Percentiles rank a stretch among this genome's conserved stretches.
These are phyloP conservation scores for Mycena citricolor DNA, from an alignment of 1,284 basidiomycete species.

Conservation along the genomic window DNA sequence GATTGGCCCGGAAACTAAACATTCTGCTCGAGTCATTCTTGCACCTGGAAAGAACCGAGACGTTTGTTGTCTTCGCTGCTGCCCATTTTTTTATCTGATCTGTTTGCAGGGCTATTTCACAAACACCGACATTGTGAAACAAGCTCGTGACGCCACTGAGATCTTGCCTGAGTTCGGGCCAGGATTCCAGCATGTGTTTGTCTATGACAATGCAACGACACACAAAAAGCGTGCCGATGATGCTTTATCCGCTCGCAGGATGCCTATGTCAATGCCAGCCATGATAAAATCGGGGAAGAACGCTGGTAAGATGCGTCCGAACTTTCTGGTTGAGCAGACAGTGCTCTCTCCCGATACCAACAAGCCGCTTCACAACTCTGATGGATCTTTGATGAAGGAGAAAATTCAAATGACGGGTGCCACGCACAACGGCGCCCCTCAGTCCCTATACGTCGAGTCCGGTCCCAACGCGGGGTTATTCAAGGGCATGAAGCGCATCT, in stretches of 20 bases:
- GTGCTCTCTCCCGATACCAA: constrained; percentile 18
- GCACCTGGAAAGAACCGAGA: constrained; percentile 2
- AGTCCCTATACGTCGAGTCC: constrained; percentile 35
- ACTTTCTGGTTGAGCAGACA: constrained; percentile 17
- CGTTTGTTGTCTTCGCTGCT: too few relatives aligned
- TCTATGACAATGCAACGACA: constrained; percentile 39
- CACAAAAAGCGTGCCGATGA: constrained; percentile 33
- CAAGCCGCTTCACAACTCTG: constrained; percentile 23
- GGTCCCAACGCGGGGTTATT: constrained; percentile 29
- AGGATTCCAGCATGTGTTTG: constrained; percentile 30
- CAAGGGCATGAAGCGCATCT: constrained; percentile 37
- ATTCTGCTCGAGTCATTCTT: constrained; percentile 1
- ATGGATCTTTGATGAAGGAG: constrained; percentile 29
- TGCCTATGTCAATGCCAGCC: neutral
- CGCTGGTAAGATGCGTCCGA: constrained; percentile 24
- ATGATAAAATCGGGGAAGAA: constrained; percentile 7
- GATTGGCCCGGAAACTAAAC: neutral
- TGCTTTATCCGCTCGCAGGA: constrained; percentile 25
- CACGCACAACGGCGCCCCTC: constrained; percentile 28
- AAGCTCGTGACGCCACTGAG: constrained; percentile 29
- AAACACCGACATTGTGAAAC: neutral
- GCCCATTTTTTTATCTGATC: too few relatives aligned
- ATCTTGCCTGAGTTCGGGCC: constrained; percentile 30
- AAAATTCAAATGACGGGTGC: constrained; percentile 33
- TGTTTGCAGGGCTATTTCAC: constrained; percentile 10